Evolutionary conservation across 129 eudicot species (phyloP), one percentile per base, ranked within the genome.

Genomic region (Helianthus annuus): DNA sequence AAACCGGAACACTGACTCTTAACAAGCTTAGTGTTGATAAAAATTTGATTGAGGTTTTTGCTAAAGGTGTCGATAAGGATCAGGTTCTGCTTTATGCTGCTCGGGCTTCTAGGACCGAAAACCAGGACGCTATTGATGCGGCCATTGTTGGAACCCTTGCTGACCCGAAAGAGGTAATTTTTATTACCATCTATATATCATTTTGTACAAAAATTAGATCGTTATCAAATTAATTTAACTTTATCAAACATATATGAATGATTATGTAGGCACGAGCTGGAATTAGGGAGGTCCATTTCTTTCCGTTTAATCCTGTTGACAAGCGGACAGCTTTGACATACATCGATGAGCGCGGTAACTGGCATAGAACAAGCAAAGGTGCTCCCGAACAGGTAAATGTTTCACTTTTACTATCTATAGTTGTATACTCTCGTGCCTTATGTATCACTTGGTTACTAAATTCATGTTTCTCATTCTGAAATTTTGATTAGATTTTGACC

Each of bases 351-450:
- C 74, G 78, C 11, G 97, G 97, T 14, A 85, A 90, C 81, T 90
- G 97, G 97, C 97, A 90, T 70, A 57, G 97, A 69, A 75, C 97
- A 53, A 90, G 97, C 84, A 90, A 90, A 82, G 97, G 97, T 81
- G 97, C 97, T 22, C 97, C 97, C 2, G 94, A 90, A 77, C 94
- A 90, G 96, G 96, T 89, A 80, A 27, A 8, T 68, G 68, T 14
- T 52, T 46, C 34, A 59, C 72, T 8, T 14, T 7, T 14, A 58
- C 3, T 12, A 45, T 56, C 53, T 32, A 9, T 48, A 16, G 14
- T 5, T 56, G 45, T 32, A 5, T 48, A 12, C 19, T 5, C 51
- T 8, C 5, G 13, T 36, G 72, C 61, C 57, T 27, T 27, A 45
- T 65, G 51, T 56, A 12, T 57, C 3, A 68, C 14, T 68, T 76